Evolutionary conservation across 1,284 basidiomycete genomes (phyloP).

Genomic region (Puccinia brachypodii): DNA sequence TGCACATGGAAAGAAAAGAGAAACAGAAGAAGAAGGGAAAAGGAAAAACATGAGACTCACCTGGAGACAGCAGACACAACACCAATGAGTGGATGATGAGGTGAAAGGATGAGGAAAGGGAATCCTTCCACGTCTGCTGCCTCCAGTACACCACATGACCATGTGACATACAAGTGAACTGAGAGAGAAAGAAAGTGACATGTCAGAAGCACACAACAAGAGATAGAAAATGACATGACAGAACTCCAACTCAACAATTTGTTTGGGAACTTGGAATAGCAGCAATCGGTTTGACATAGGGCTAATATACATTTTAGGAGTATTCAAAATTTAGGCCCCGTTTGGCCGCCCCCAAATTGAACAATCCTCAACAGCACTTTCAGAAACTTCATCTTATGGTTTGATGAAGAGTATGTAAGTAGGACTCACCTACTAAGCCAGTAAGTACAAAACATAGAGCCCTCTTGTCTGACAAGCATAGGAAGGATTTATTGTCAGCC

Average conservation of each 20-base stretch:
- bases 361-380: no score
- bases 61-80: not conserved
- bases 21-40: not conserved
- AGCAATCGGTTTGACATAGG: no score
- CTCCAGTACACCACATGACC: not conserved
- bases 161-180: not conserved
- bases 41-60: not conserved
- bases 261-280: no score
- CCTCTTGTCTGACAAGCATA: no score
- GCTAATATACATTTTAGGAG: no score
- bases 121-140: constrained; percentile 17
- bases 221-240: not conserved
- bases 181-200: not conserved
- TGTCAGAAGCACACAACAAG: not conserved
- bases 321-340: no score
- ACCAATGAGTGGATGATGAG: not conserved
- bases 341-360: no score
- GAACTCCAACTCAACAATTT: not conserved
- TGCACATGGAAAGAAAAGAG: not conserved
- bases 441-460: no score
- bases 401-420: no score
- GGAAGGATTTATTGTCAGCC: no score
- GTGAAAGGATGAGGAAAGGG: constrained; percentile 3
- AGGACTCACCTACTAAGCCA: no score
- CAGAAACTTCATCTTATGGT: no score